Percentiles rank a stretch among this genome's conserved stretches.
Conservation (phyloP, 108 stramenopile genomes). For the Chaetoceros muelleri region DNA sequence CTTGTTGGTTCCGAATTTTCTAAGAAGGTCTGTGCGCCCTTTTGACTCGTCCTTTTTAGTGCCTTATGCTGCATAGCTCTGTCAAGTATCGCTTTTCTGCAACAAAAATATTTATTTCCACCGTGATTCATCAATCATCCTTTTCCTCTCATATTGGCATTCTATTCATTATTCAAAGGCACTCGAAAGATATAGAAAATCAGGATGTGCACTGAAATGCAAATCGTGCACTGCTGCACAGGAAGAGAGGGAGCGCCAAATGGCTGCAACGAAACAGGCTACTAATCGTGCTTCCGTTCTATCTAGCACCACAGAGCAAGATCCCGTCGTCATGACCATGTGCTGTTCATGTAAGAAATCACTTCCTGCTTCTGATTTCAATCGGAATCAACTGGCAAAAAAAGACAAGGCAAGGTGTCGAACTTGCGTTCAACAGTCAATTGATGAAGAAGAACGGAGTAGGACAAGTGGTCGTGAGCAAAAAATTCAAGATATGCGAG, state of each 20-base stretch:
- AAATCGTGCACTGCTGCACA: slow-evolving; percentile 22
- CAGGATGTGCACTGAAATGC: slow-evolving; percentile 21
- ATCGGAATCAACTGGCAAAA: slow-evolving; percentile 39
- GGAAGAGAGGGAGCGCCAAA: slow-evolving; percentile 25
- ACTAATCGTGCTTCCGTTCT: neutral
- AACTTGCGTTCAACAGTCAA: slow-evolving; percentile 30
- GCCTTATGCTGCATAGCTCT: too few relatives aligned
- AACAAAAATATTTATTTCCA: too few relatives aligned
- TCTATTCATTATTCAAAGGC: slow-evolving; percentile 1
- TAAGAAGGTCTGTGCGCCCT: slow-evolving; percentile 10
- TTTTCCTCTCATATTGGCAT: neutral
- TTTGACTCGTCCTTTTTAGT: too few relatives aligned
- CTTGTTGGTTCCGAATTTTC: slow-evolving; percentile 34
- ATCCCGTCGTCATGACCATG: slow-evolving; percentile 8
- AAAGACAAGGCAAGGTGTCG: slow-evolving; percentile 30
- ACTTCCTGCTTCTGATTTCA: slow-evolving; percentile 11
- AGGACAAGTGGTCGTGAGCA: slow-evolving; percentile 12
- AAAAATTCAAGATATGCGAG: slow-evolving; percentile 11
- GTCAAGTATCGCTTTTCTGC: too few relatives aligned
- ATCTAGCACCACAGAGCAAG: neutral
- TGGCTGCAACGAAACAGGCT: slow-evolving; percentile 5
- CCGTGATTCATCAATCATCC: too few relatives aligned
- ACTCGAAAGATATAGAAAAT: slow-evolving; percentile 21
- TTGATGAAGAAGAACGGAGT: slow-evolving; percentile 16
- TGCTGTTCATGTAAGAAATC: slow-evolving; percentile 19